Evolutionary conservation across 179 eudicot species (phyloP).

Genomic region (Beta macrorhiza): DNA sequence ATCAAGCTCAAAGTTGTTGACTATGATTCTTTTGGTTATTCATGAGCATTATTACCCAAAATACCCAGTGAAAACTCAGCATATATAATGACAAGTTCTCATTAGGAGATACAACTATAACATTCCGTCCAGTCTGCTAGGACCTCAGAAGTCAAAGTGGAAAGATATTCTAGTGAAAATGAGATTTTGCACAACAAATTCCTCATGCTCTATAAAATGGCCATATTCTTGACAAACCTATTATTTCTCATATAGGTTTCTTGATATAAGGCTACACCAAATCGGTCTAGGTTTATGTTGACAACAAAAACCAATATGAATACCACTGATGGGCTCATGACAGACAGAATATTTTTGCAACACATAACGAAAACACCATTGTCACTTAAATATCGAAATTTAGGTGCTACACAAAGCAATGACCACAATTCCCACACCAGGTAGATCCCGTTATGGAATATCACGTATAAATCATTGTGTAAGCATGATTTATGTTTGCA

Average conservation of each 20-base stretch:
- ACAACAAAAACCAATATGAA: background rate
- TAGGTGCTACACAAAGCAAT: too few relatives aligned
- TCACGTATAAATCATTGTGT: background rate
- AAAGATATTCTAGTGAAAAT: background rate
- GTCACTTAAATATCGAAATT: background rate
- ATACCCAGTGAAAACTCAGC: background rate
- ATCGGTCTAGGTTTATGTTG: too few relatives aligned
- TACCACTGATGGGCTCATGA: background rate
- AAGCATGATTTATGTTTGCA: background rate
- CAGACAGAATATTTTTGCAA: background rate
- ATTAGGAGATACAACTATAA: background rate
- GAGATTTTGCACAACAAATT: background rate
- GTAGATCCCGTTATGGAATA: too few relatives aligned
- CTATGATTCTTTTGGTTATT: slow-evolving; percentile 11
- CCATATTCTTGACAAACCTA: background rate
- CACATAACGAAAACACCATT: background rate
- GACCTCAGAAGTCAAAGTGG: background rate
- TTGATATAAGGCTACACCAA: too few relatives aligned
- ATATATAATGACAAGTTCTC: background rate
- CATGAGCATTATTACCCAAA: background rate
- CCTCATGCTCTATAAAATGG: background rate
- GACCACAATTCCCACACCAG: too few relatives aligned
- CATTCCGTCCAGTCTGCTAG: background rate
- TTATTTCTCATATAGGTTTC: too few relatives aligned
- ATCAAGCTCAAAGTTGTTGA: background rate